phyloP scores from a whole-genome alignment of 2,329 filamentous ascomycete genomes.

The Graphilbum fragrans region DNA sequence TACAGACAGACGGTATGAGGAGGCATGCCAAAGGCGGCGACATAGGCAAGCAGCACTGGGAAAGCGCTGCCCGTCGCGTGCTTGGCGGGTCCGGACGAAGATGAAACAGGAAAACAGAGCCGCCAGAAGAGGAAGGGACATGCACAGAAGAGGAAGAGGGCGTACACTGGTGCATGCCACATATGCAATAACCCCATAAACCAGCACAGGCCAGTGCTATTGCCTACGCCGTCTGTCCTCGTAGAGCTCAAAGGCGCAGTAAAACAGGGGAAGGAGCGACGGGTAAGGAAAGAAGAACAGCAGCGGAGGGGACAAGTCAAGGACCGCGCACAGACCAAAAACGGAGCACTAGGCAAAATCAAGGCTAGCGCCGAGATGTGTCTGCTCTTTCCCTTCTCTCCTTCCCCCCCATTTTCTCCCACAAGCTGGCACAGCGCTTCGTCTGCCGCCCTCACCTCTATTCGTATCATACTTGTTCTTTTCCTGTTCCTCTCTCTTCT shows the following conservation, averaged over 20 bases:
- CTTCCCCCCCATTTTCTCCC: constrained; percentile 8
- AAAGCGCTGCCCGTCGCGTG: background rate
- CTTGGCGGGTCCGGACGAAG: too few species aligned
- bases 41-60: background rate
- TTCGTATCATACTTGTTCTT: background rate
- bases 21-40: too few species aligned
- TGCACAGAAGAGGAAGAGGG: too few species aligned
- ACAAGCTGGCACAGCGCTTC: constrained; percentile 1
- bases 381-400: constrained; percentile 5
- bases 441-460: constrained; percentile 5
- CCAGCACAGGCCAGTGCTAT: background rate
- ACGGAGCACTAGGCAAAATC: constrained; percentile 7
- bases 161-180: too few species aligned
- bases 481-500: background rate
- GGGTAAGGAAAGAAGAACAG: background rate
- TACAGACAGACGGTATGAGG: too few species aligned
- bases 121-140: background rate
- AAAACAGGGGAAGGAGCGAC: background rate
- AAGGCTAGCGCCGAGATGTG: constrained; percentile 7
- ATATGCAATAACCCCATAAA: too few species aligned
- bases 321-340: constrained; percentile 8
- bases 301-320: background rate
- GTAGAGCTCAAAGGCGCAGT: too few species aligned
- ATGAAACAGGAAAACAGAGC: too few species aligned
- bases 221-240: too few species aligned